Evolutionary conservation across 208 protist species (phyloP).

Genomic region (Leishmania braziliensis): DNA sequence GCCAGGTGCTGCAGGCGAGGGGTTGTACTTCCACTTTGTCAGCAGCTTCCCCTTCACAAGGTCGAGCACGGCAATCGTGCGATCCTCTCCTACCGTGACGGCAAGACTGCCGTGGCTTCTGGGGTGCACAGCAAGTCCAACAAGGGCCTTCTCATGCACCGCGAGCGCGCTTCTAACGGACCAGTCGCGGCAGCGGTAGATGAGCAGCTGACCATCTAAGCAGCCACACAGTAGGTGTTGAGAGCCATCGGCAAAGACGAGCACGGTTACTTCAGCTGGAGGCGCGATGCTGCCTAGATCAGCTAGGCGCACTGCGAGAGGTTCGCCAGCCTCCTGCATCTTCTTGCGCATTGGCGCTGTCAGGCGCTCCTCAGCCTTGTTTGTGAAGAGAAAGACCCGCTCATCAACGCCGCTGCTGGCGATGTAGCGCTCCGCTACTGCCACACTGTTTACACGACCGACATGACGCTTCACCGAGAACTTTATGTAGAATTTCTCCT

Average conservation of each 20-base stretch:
- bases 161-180: slow-evolving; percentile 29
- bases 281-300: slow-evolving; percentile 70
- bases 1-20: slow-evolving; percentile 4
- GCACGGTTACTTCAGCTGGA: slow-evolving; percentile 47
- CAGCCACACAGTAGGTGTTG: slow-evolving; percentile 69
- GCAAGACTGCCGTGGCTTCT: slow-evolving; percentile 46
- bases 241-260: slow-evolving; percentile 43
- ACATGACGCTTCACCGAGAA: slow-evolving; percentile 81
- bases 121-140: slow-evolving; percentile 57
- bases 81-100: slow-evolving; percentile 63
- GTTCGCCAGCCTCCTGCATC: slow-evolving; percentile 41
- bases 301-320: slow-evolving; percentile 48
- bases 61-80: slow-evolving; percentile 67
- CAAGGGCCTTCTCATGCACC: slow-evolving; percentile 61
- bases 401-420: slow-evolving; percentile 74
- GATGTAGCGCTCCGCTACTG: slow-evolving; percentile 51
- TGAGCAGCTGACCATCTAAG: slow-evolving; percentile 54
- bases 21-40: slow-evolving; percentile 81
- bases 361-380: slow-evolving; percentile 54
- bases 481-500: slow-evolving; percentile 62
- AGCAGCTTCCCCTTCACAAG: slow-evolving; percentile 52
- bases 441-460: slow-evolving; percentile 48
- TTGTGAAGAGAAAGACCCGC: slow-evolving; percentile 78
- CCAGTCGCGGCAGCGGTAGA: slow-evolving; percentile 80
- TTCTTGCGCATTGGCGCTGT: slow-evolving; percentile 29